Conservation (phyloP, 2,329 filamentous ascomycete genomes). For the Graphilbum sp. region DNA sequence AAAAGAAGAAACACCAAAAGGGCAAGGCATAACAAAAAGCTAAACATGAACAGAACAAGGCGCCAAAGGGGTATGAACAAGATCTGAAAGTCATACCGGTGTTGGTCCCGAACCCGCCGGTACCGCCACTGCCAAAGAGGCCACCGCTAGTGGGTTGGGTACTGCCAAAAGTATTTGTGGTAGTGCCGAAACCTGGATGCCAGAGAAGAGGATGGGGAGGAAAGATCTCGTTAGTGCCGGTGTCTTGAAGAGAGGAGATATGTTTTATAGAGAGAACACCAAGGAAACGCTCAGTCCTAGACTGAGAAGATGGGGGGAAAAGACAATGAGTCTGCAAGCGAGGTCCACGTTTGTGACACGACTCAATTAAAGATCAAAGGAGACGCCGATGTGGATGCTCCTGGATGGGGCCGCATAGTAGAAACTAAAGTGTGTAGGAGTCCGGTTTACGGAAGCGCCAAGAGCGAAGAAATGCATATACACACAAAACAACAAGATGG, state of each 20-base stretch:
- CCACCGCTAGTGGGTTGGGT: conserved; percentile 9
- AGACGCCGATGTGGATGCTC: too few species aligned
- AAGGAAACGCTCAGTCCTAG: too few species aligned
- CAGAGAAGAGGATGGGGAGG: conserved; percentile 2
- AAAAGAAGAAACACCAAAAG: neutral
- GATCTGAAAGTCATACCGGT: neutral
- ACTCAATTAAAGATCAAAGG: too few species aligned
- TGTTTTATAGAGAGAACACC: neutral
- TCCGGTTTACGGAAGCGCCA: too few species aligned
- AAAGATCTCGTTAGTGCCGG: conserved; percentile 10
- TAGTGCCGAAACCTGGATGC: conserved; percentile 18
- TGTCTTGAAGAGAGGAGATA: neutral
- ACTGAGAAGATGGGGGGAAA: too few species aligned
- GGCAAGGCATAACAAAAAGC: neutral
- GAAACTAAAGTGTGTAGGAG: too few species aligned
- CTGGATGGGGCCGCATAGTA: too few species aligned
- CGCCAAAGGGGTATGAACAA: neutral
- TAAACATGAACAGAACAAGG: too few species aligned
- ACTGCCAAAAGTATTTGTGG: conserved; percentile 19
- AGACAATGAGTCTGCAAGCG: too few species aligned
- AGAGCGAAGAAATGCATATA: too few species aligned
- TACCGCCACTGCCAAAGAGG: conserved; percentile 20
- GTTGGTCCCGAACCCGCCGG: conserved; percentile 2
- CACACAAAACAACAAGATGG: neutral
- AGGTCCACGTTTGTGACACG: too few species aligned